Evolutionary conservation across 2,329 filamentous ascomycete genomes (phyloP).

Genomic region (Iodosphaeria phyllophila): DNA sequence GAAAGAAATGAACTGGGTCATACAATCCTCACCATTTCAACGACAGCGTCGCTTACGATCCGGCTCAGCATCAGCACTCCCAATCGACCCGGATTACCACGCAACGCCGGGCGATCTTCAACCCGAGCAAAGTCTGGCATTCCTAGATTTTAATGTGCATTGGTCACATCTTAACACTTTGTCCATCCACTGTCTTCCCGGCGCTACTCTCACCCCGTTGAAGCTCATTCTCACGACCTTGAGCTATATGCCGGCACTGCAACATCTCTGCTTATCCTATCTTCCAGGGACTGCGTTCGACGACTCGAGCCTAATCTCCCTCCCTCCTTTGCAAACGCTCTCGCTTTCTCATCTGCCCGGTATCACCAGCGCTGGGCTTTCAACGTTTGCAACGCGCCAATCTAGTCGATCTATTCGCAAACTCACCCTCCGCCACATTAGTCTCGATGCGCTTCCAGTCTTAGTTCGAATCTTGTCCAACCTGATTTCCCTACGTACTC

Average conservation of each 20-base stretch:
- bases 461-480: constrained; percentile 41
- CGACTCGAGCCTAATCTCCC: constrained; percentile 31
- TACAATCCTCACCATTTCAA: constrained; percentile 22
- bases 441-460: constrained; percentile 34
- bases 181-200: constrained; percentile 38
- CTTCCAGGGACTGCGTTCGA: constrained; percentile 37
- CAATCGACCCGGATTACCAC: constrained; percentile 9
- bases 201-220: constrained; percentile 32
- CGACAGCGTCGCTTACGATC: constrained; percentile 14
- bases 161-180: constrained; percentile 38
- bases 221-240: constrained; percentile 31
- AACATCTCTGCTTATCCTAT: constrained; percentile 39
- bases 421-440: constrained; percentile 35
- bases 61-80: constrained; percentile 6
- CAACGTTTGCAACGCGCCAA: constrained; percentile 32
- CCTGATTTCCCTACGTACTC: constrained; percentile 25
- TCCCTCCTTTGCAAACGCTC: constrained; percentile 35
- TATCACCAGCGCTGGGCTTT: constrained; percentile 35
- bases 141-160: constrained; percentile 30
- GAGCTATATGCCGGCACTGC: constrained; percentile 30
- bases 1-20: constrained; percentile 39
- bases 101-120: constrained; percentile 19
- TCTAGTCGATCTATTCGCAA: constrained; percentile 24
- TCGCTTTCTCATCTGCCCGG: constrained; percentile 36
- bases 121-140: constrained; percentile 22